Conservation (phyloP, 192 early-diverging fungal genomes). For the Bifiguratus adelaidae region DNA sequence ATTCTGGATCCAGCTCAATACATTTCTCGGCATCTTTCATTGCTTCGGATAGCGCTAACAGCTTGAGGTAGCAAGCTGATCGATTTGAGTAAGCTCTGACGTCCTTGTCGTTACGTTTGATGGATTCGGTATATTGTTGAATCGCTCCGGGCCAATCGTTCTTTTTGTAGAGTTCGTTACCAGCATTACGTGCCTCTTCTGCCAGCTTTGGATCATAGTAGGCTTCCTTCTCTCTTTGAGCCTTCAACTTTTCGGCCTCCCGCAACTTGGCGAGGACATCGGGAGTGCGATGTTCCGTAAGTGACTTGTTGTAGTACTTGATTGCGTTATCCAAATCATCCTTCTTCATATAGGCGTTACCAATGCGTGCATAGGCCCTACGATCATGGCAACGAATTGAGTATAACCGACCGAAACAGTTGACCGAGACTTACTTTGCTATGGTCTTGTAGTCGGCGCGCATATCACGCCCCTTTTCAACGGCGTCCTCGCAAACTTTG, state of each 20-base stretch:
- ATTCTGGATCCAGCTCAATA: slow-evolving; percentile 73
- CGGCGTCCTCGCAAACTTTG: slow-evolving; percentile 81
- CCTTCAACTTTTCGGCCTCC: slow-evolving; percentile 74
- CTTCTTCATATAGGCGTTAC: slow-evolving; percentile 75
- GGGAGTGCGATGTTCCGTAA: slow-evolving; percentile 91
- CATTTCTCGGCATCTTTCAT: slow-evolving; percentile 91
- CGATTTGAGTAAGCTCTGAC: slow-evolving; percentile 92
- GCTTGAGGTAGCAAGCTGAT: slow-evolving; percentile 90
- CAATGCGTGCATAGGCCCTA: slow-evolving; percentile 88
- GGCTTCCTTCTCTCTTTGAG: slow-evolving; percentile 69
- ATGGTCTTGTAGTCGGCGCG: slow-evolving; percentile 93
- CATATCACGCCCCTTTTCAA: slow-evolving; percentile 83
- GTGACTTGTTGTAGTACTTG: slow-evolving; percentile 83
- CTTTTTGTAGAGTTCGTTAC: slow-evolving; percentile 90
- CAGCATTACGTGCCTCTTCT: slow-evolving; percentile 85
- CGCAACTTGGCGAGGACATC: slow-evolving; percentile 85
- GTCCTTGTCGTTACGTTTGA: slow-evolving; percentile 91
- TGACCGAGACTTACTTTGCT: slow-evolving; percentile 50
- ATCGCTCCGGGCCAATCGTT: slow-evolving; percentile 79
- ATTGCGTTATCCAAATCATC: slow-evolving; percentile 79
- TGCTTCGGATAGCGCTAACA: slow-evolving; percentile 89
- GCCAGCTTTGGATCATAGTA: slow-evolving; percentile 77
- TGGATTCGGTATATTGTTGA: slow-evolving; percentile 89
- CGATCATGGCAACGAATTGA: too few relatives aligned
- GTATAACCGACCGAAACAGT: too few relatives aligned